Evolutionary conservation across 257 asterid species (phyloP), one percentile per base, ranked within the genome.

Genomic region (Lithospermum erythrorhizon): DNA sequence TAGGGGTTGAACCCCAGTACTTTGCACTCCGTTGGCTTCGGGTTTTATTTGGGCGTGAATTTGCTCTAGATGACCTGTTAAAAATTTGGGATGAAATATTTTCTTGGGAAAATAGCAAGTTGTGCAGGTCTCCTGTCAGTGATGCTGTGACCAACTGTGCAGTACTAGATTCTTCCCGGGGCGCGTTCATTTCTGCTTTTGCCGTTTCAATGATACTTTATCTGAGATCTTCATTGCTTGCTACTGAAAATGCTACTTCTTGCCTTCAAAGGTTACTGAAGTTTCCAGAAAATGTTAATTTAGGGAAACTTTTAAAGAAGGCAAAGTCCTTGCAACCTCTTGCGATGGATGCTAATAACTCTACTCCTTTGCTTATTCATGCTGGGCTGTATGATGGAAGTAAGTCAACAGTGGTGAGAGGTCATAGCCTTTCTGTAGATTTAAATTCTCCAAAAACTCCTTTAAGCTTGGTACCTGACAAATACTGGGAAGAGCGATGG

Each of bases 401-500:
- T 65, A 77, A 80, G 73, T 73, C 85, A 6, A 71, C 57, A 53
- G 63, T 54, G 64, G 55, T 65, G 51, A 77, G 94, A 63, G 84
- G 84, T 49, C 90, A 86, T 70, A 84, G 79, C 64, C 80, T 70
- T 65, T 74, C 88, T 11, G 63, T 78, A 15, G 95, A 82, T 77
- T 68, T 78, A 62, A 70, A 67, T 48, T 81, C 93, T 73, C 89
- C 87, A 11, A 73, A 73, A 68, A 81, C 83, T 67, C 94, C 90
- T 24, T 67, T 73, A 64, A 75, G 53, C 59, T 55, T 71, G 53
- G 76, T 80, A 52, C 80, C 78, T 19, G 83, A 84, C 63, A 84
- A 87, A 81, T 89, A 89, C 76, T 89, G 97, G 97, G 97, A 89
- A 73, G 97, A 87, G 70, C 83, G 83, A 60, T 89, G 97, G 95